Conservation (phyloP, 2,329 filamentous ascomycete species). For the Fusarium mexicanum region DNA sequence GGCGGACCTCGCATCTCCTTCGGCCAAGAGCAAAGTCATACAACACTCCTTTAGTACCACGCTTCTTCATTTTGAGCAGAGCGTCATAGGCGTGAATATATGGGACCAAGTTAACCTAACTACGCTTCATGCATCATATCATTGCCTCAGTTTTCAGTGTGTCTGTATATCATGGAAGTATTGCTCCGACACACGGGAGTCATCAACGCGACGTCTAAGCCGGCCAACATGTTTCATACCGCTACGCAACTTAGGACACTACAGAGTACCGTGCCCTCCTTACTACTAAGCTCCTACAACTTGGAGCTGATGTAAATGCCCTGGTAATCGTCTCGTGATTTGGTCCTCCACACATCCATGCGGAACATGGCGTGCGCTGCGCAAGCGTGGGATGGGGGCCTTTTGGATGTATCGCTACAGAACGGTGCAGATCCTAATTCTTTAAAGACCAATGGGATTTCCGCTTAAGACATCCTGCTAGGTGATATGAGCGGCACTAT, state of each 20-base stretch:
- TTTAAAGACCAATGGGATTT: background rate
- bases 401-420: too few relatives aligned
- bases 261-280: rapidly evolving
- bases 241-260: background rate
- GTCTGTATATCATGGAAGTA: background rate
- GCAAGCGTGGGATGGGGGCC: background rate
- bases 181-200: rapidly evolving
- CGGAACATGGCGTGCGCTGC: background rate
- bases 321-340: too few relatives aligned
- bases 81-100: rapidly evolving
- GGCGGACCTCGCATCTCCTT: too few relatives aligned
- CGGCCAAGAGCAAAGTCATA: background rate
- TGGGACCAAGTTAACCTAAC: rapidly evolving
- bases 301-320: too few relatives aligned
- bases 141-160: background rate
- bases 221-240: rapidly evolving
- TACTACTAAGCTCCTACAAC: rapidly evolving
- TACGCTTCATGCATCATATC: rapidly evolving
- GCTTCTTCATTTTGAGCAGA: background rate
- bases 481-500: background rate
- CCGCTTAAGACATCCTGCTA: too few relatives aligned
- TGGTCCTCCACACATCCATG: background rate
- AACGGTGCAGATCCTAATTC: too few relatives aligned
- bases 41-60: rapidly evolving
- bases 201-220: background rate